Evolutionary conservation across 2,329 filamentous ascomycete species (phyloP), one percentile per base, ranked within the genome.

Genomic region (Purpureocillium lavendulum): DNA sequence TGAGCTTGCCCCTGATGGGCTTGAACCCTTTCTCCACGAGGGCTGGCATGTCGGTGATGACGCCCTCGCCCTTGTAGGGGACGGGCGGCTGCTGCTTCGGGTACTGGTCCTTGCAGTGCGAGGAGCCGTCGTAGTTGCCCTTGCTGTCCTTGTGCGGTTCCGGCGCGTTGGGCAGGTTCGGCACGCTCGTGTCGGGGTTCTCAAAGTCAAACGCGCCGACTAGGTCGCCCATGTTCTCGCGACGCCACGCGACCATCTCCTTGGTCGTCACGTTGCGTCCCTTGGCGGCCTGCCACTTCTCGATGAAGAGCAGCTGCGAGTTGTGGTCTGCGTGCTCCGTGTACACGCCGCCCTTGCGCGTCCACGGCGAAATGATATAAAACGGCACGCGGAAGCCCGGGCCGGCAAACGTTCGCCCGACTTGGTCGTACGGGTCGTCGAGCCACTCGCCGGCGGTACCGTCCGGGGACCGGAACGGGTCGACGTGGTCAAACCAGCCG

Each of bases 331-430:
- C 61, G 33, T 70, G 68, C 49, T 75, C 71, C 1, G 69, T 72
- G 44, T 71, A 74, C 3, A 76, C 70, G 16, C 70, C 64, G 8
- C 66, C 68, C 10, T 69, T 68, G 12, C 71, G 67, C 0, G 71
- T 76, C 64, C 69, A 76, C 0, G 72, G 72, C 0, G 72, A 75
- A 40, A 76, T 61, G 52, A 76, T 73, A 46, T 70, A 70, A 43
- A 75, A 70, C 0, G 72, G 72, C 2, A 75, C 58, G 7, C 73
- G 69, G 49, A 72, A 67, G 21, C 59, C 59, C 11, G 49, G 54
- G 5, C 54, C 54, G 10, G 54, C 47, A 37, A 52, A 60, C 2
- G 56, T 60, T 38, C 55, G 48, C 29, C 67, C 67, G 24, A 66
- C 64, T 4, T 59, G 41, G 15, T 50, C 45, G 30, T 67, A 59